phyloP scores from a whole-genome alignment of 441 rosid genomes.

The Gossypium gossypioides region DNA sequence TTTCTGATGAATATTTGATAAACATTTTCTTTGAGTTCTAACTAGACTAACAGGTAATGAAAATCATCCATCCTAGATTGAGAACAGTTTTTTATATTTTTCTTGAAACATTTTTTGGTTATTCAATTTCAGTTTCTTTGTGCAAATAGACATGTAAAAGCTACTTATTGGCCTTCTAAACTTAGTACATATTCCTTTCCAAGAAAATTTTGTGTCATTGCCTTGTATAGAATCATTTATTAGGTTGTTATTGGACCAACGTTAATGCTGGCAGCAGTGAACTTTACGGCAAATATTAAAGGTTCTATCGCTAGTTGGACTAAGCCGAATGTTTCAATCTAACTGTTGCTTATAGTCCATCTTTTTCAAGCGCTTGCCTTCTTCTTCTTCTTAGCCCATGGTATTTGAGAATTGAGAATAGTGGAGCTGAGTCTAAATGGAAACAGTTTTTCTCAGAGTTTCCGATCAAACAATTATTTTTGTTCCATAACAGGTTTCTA shows the following conservation, averaged over 20 bases:
- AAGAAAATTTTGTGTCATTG: not conserved
- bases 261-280: not conserved
- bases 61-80: not conserved
- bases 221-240: constrained; percentile 4
- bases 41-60: not conserved
- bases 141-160: not conserved
- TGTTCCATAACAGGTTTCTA: not conserved
- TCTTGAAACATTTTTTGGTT: not conserved
- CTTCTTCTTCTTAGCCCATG: not conserved
- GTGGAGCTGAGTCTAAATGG: not conserved
- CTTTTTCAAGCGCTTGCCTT: not conserved
- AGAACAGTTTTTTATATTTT: not conserved
- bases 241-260: not conserved
- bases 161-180: not conserved
- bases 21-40: not conserved
- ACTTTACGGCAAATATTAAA: not conserved
- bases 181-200: not conserved
- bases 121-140: not conserved
- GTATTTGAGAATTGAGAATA: not conserved
- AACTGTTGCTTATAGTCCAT: not conserved
- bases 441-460: not conserved
- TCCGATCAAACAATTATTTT: not conserved
- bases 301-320: not conserved
- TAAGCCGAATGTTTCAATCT: not conserved
- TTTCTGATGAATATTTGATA: not conserved